Evolutionary conservation across 176 grass and related monocot genomes (phyloP).

Genomic region (Cenchrus fungigraminus): DNA sequence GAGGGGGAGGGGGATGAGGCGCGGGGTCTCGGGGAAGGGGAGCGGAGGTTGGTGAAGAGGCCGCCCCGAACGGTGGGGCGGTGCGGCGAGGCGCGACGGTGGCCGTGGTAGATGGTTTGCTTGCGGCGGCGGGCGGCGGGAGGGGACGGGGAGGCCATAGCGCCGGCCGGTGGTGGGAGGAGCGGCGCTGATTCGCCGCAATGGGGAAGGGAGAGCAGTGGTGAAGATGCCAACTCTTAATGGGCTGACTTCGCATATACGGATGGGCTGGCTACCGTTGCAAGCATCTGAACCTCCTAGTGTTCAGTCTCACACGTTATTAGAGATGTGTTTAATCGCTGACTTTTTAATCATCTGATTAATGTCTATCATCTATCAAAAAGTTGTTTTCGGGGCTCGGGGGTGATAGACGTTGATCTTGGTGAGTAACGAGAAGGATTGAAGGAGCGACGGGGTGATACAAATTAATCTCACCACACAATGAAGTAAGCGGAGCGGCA

Average conservation of each 20-base stretch:
- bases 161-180: neutral
- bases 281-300: no score
- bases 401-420: no score
- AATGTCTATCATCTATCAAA: no score
- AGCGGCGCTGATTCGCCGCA: constrained; percentile 42
- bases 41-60: constrained; percentile 52
- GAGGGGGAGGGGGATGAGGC: neutral
- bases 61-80: constrained; percentile 64
- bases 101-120: constrained; percentile 74
- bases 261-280: no score
- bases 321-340: no score
- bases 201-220: neutral
- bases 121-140: constrained; percentile 1
- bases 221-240: neutral
- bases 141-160: constrained; percentile 36
- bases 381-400: no score
- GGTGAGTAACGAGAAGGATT: no score
- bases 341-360: no score
- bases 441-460: no score
- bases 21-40: constrained; percentile 1
- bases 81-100: constrained; percentile 62
- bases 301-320: no score
- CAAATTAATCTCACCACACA: no score
- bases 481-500: no score
- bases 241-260: neutral